phyloP scores from a whole-genome alignment of 2,329 filamentous ascomycete species.

The Xylariaceae sp. region DNA sequence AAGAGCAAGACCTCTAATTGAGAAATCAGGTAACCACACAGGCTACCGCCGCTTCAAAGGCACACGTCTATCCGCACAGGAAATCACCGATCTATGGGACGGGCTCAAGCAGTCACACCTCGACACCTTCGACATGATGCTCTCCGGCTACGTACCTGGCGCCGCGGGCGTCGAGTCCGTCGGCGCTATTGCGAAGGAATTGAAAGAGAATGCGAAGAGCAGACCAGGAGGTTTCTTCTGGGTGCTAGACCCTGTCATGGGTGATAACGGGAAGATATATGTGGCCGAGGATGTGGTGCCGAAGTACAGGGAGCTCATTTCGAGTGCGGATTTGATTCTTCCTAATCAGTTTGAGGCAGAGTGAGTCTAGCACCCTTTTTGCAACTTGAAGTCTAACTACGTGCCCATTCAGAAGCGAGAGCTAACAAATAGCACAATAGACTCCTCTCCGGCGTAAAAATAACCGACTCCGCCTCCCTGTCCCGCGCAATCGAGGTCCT shows the following conservation, averaged over 20 bases:
- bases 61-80: conserved; percentile 72
- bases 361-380: conserved; percentile 47
- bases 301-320: conserved; percentile 76
- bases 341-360: conserved; percentile 98
- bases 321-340: conserved; percentile 82
- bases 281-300: conserved; percentile 89
- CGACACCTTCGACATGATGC: conserved; percentile 87
- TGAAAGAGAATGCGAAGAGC: conserved; percentile 61
- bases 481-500: conserved; percentile 70
- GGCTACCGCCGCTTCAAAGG: conserved; percentile 88
- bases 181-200: conserved; percentile 75
- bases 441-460: conserved; percentile 78
- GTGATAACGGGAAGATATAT: conserved; percentile 88
- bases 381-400: neutral
- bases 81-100: conserved; percentile 79
- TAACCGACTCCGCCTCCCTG: conserved; percentile 70
- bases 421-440: conserved; percentile 40
- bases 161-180: conserved; percentile 80
- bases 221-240: conserved; percentile 81
- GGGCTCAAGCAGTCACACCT: conserved; percentile 81
- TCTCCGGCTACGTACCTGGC: conserved; percentile 91
- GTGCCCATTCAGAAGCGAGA: neutral
- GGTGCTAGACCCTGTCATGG: conserved; percentile 98
- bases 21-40: conserved; percentile 77
- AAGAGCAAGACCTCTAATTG: conserved; percentile 4